Base-by-base conservation (phyloP, 805 yeast species). In the Kuraishia borneana region DNA sequence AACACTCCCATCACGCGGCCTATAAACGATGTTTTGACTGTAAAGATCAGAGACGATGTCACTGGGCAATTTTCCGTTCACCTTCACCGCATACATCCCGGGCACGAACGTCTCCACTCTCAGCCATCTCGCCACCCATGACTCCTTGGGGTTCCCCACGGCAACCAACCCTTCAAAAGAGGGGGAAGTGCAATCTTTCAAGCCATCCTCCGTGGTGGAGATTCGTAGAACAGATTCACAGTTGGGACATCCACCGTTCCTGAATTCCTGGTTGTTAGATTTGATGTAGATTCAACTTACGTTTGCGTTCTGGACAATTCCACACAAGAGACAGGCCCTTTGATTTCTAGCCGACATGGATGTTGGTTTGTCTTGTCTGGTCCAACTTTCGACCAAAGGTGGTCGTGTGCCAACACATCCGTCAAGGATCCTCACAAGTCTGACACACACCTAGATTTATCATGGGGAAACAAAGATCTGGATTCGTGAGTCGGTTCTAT, bases 111-210 rank as follows among this genome's bases (percentile, higher is more conserved):
- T 79, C 49, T 84, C 95, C 21, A 89, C 79, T 55, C 96, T 74
- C 37, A 89, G 63, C 98, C 98, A 89, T 51, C 83, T 75, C 12
- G 96, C 96, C 26, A 85, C 96, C 98, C 98, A 89, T 2, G 96
- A 84, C 23, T 68, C 72, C 34, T 75, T 73, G 33, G 89, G 85
- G 39, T 81, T 87, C 32, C 94, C 85, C 41, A 85, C 67, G 2
- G 96, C 96, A 4, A 89, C 94, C 22, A 83, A 63, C 0, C 98
- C 98, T 62, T 89, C 98, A 53, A 87, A 89, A 1, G 95, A 76
- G 26, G 97, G 97, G 14, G 96, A 85, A 5, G 97, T 92, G 56
- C 95, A 85, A 50, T 87, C 95, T 51, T 78, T 81, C 33, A 83
- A 82, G 48, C 92, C 96, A 39, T 78, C 78, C 48, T 76, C 80